Percentiles rank a stretch among this genome's conserved stretches.
These are phyloP conservation scores for Erodium moschatum DNA, from an alignment of 441 rosid species.

Conservation along the genomic window DNA sequence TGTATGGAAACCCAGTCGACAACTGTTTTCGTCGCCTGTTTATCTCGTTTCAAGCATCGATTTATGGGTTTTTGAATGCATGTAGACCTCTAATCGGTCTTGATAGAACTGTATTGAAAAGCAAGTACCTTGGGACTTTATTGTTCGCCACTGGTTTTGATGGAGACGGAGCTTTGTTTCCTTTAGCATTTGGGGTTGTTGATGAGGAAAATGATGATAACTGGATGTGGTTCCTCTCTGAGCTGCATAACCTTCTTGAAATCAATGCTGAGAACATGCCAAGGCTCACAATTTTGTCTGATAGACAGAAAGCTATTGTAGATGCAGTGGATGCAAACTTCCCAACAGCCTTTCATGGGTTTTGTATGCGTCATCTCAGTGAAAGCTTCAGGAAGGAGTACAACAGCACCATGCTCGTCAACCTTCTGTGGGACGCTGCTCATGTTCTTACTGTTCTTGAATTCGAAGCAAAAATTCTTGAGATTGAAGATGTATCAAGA, in stretches of 20 bases:
- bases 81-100: constrained; percentile 90
- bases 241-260: constrained; percentile 84
- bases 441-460: constrained; percentile 81
- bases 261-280: constrained; percentile 95
- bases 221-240: constrained; percentile 98
- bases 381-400: constrained; percentile 93
- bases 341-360: constrained; percentile 92
- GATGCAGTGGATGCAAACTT: constrained; percentile 90
- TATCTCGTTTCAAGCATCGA: constrained; percentile 90
- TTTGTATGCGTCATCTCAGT: constrained; percentile 88
- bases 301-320: constrained; percentile 74
- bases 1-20: constrained; percentile 62
- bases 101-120: constrained; percentile 73
- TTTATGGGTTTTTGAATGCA: constrained; percentile 82
- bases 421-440: constrained; percentile 91
- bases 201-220: constrained; percentile 95
- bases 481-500: constrained; percentile 82
- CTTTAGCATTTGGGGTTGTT: constrained; percentile 83
- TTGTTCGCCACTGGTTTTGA: constrained; percentile 91
- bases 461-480: constrained; percentile 79
- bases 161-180: constrained; percentile 87
- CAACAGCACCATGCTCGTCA: constrained; percentile 77
- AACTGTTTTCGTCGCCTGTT: constrained; percentile 85
- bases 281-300: constrained; percentile 81
- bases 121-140: constrained; percentile 83